Percentiles rank a stretch among this genome's conserved stretches.
These are phyloP conservation scores for Westerdykella aurantiaca DNA, from an alignment of 2,329 filamentous ascomycete species.

Conservation along the genomic window DNA sequence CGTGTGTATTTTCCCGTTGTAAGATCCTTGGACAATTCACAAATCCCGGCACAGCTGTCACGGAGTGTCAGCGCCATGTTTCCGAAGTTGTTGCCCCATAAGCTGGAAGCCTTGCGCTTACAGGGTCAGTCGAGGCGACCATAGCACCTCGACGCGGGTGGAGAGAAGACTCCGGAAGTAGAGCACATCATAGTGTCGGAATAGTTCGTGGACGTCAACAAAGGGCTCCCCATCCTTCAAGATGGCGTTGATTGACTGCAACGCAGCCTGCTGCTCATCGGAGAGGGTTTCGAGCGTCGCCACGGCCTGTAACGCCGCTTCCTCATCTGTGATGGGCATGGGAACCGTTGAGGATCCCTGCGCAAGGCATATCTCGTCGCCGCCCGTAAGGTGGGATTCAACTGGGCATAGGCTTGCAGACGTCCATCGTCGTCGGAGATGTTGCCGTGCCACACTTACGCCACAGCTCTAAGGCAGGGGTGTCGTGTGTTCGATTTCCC, in stretches of 20 bases:
- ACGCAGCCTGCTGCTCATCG: constrained; percentile 29
- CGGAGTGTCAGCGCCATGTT: constrained; percentile 3
- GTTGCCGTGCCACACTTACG: neutral
- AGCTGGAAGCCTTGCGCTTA: constrained; percentile 14
- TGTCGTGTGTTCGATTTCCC: neutral
- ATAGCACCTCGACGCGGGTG: constrained; percentile 39
- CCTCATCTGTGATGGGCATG: constrained; percentile 41
- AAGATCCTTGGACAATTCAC: constrained; percentile 39
- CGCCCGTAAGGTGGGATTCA: neutral
- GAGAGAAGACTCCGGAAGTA: constrained; percentile 40
- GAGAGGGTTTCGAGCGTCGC: constrained; percentile 30
- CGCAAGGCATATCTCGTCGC: neutral
- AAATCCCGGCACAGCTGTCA: constrained; percentile 40
- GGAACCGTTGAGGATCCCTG: neutral
- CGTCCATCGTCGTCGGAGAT: neutral
- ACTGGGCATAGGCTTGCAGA: neutral
- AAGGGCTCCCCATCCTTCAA: constrained; percentile 36
- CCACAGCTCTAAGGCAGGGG: neutral
- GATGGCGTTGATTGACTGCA: constrained; percentile 33
- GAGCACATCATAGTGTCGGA: constrained; percentile 37
- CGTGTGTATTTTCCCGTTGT: constrained; percentile 34
- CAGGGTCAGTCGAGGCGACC: constrained; percentile 42
- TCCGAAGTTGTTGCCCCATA: neutral
- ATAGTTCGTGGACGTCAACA: constrained; percentile 39
- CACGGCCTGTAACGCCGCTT: constrained; percentile 38